A percentile compares a stretch with the other conserved stretches of the same genome.
Conservation (phyloP, 805 yeast species). For the Jamesozyma spencerorum region DNA sequence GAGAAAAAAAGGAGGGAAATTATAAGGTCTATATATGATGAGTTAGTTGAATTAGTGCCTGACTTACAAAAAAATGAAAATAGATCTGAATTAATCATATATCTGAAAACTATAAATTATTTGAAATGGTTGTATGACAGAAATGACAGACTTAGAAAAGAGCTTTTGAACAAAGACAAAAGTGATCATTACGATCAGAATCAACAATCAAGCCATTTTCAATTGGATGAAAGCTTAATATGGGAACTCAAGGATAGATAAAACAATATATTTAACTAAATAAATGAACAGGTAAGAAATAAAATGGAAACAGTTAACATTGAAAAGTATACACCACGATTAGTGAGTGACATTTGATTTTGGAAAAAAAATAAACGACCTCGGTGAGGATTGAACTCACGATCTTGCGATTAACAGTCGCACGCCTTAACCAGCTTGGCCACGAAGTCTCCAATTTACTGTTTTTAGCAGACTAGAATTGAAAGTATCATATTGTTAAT, state of each 20-base stretch:
- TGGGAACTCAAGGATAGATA: too few species aligned
- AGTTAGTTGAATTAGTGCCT: slow-evolving; percentile 67
- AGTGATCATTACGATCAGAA: too few species aligned
- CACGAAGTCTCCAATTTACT: slow-evolving; percentile 38
- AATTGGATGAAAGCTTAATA: too few species aligned
- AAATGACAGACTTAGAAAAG: slow-evolving; percentile 36
- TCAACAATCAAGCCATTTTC: too few species aligned
- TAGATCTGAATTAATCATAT: slow-evolving; percentile 69
- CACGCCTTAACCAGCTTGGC: slow-evolving; percentile 56
- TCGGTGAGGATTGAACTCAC: slow-evolving; percentile 51
- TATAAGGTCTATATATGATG: slow-evolving; percentile 73
- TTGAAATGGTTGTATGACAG: slow-evolving; percentile 43
- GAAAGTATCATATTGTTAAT: too few species aligned
- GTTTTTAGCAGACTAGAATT: too few species aligned
- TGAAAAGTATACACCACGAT: too few species aligned
- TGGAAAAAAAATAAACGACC: slow-evolving; percentile 34
- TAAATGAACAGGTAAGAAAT: too few species aligned
- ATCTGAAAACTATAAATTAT: slow-evolving; percentile 54
- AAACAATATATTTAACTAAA: too few species aligned
- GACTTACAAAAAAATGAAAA: slow-evolving; percentile 58
- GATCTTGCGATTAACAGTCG: slow-evolving; percentile 57
- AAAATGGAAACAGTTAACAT: too few species aligned
- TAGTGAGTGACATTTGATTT: too few species aligned
- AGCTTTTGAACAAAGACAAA: slow-evolving; percentile 23
- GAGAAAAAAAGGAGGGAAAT: slow-evolving; percentile 84